phyloP scores from a whole-genome alignment of 2,329 filamentous ascomycete species.

The Onygenales sp. region DNA sequence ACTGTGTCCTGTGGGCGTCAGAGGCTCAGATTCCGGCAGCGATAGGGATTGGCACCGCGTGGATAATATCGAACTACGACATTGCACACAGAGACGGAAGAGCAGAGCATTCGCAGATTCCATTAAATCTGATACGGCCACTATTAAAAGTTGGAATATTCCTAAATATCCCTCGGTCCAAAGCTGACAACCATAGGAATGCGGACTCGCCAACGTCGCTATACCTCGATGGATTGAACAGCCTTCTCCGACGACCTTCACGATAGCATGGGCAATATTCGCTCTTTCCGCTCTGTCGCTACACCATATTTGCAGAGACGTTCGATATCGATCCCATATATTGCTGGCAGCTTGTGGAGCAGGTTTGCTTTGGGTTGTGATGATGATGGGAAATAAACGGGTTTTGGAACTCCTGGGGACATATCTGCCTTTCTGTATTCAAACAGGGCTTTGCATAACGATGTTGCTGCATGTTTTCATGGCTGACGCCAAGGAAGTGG shows the following conservation, averaged over 20 bases:
- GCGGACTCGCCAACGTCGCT: background rate
- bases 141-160: background rate
- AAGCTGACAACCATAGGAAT: background rate
- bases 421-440: background rate
- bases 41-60: background rate
- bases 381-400: background rate
- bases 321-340: background rate
- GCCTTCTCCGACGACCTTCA: background rate
- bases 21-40: background rate
- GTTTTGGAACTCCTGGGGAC: background rate
- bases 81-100: background rate
- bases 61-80: background rate
- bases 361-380: background rate
- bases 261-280: background rate
- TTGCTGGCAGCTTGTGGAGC: background rate
- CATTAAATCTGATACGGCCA: background rate
- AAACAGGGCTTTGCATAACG: background rate
- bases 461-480: background rate
- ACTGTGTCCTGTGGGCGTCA: background rate
- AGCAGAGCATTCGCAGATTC: background rate
- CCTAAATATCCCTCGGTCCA: background rate
- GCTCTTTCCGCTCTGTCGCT: background rate
- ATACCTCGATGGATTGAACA: background rate
- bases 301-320: background rate
- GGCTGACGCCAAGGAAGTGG: background rate